phyloP scores from a whole-genome alignment of 2,329 filamentous ascomycete genomes.

The Plectosphaerella cucumerina region DNA sequence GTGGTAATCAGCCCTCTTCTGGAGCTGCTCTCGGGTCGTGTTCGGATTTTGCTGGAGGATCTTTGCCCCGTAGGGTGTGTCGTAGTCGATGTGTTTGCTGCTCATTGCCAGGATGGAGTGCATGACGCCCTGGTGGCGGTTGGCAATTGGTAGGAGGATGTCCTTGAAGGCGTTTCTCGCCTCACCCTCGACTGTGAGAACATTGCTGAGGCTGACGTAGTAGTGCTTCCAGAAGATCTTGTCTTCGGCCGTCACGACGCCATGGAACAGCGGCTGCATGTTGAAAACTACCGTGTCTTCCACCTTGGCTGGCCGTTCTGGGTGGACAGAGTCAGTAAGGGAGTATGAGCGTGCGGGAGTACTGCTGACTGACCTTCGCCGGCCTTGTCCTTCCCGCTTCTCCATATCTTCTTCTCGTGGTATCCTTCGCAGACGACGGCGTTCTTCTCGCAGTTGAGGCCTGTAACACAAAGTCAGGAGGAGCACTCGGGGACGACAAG shows the following conservation, averaged over 20 bases:
- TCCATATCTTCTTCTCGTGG: slow-evolving; percentile 82
- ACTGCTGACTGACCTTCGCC: slow-evolving; percentile 53
- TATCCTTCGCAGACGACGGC: slow-evolving; percentile 90
- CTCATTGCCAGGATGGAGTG: slow-evolving; percentile 83
- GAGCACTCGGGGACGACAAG: not conserved
- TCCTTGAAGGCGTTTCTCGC: slow-evolving; percentile 82
- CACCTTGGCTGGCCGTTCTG: slow-evolving; percentile 3
- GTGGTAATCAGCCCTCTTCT: slow-evolving; percentile 50
- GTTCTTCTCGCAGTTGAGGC: slow-evolving; percentile 89
- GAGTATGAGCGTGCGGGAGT: not conserved
- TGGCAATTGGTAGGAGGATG: slow-evolving; percentile 76
- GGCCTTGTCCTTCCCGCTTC: slow-evolving; percentile 72
- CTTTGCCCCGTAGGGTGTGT: slow-evolving; percentile 51
- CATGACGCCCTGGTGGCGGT: slow-evolving; percentile 78
- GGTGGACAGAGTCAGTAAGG: not conserved
- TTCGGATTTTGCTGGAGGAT: slow-evolving; percentile 45
- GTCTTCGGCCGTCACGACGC: slow-evolving; percentile 76
- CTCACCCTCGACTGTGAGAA: slow-evolving; percentile 78
- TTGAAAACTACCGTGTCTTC: slow-evolving; percentile 35
- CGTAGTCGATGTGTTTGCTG: slow-evolving; percentile 67
- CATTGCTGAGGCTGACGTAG: slow-evolving; percentile 70
- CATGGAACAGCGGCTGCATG: slow-evolving; percentile 67
- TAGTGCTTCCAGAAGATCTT: slow-evolving; percentile 81
- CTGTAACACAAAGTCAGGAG: slow-evolving; percentile 34
- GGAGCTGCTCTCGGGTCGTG: slow-evolving; percentile 41